These are phyloP conservation scores for Auricularia auricula-judae DNA, from an alignment of 768 basidiomycete genomes.

Conservation along the genomic window DNA sequence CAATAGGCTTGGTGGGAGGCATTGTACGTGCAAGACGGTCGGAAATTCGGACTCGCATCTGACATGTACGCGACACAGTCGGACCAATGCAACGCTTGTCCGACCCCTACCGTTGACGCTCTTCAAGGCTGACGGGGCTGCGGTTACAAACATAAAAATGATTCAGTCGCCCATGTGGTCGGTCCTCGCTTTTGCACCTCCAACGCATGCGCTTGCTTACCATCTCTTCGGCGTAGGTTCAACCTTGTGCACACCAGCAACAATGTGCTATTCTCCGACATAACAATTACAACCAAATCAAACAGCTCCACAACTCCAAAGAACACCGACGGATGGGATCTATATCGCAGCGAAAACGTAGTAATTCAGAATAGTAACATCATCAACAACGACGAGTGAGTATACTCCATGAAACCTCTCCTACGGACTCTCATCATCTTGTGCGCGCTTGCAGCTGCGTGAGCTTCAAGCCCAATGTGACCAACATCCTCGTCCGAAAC, in stretches of 20 bases:
- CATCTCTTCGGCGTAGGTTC: not conserved
- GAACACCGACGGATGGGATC: slow-evolving; percentile 53
- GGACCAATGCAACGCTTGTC: slow-evolving; percentile 21
- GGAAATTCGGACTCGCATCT: not conserved
- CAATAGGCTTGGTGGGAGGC: slow-evolving; percentile 2
- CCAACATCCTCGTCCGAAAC: slow-evolving; percentile 45
- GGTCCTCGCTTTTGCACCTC: not conserved
- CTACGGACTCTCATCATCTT: not conserved
- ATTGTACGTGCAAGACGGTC: not conserved
- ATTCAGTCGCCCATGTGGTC: slow-evolving; percentile 31
- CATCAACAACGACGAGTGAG: slow-evolving; percentile 33
- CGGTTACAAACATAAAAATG: slow-evolving; percentile 29
- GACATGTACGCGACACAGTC: not conserved
- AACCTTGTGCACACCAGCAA: not conserved
- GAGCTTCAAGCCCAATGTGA: slow-evolving; percentile 40
- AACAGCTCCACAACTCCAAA: slow-evolving; percentile 30
- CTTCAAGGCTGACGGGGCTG: slow-evolving; percentile 37
- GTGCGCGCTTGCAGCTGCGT: slow-evolving; percentile 28
- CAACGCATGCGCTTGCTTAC: not conserved
- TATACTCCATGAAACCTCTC: not conserved
- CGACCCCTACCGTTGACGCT: slow-evolving; percentile 48
- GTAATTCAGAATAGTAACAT: slow-evolving; percentile 26
- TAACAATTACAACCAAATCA: slow-evolving; percentile 36
- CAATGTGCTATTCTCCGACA: slow-evolving; percentile 14
- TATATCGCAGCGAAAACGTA: slow-evolving; percentile 34